Percentiles rank a stretch among this genome's conserved stretches.
These are phyloP conservation scores for Acacia concinna DNA, from an alignment of 331 rosid species.

Conservation along the genomic window DNA sequence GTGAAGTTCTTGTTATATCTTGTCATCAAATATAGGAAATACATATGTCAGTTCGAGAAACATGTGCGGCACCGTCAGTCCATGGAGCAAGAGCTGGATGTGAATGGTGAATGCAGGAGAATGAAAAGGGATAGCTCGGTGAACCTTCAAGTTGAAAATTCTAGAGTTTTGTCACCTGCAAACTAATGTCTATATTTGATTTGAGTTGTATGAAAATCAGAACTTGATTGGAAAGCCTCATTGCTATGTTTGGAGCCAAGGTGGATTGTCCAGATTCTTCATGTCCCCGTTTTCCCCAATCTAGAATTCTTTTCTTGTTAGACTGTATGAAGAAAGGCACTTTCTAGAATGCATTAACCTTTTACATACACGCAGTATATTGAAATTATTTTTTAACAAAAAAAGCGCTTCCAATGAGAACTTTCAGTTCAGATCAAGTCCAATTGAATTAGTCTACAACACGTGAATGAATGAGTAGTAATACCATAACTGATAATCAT, in stretches of 20 bases:
- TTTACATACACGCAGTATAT: neutral
- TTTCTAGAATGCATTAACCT: neutral
- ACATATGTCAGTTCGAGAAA: conserved; percentile 15
- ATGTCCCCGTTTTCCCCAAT: neutral
- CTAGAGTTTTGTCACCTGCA: neutral
- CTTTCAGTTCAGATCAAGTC: neutral
- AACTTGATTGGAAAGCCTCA: neutral
- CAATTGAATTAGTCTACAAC: neutral
- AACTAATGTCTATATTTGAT: neutral
- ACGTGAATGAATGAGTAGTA: conserved; percentile 19
- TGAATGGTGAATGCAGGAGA: neutral
- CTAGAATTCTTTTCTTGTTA: neutral
- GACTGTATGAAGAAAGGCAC: neutral
- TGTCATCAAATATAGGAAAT: conserved; percentile 45
- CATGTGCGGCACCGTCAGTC: conserved; percentile 21
- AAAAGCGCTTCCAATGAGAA: neutral
- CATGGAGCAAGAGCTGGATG: neutral
- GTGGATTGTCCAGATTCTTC: neutral
- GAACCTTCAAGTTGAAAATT: conserved; percentile 18
- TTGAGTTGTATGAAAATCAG: neutral
- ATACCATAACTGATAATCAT: conserved; percentile 10
- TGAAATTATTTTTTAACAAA: neutral
- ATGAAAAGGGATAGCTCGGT: conserved; percentile 8
- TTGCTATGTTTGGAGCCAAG: neutral
- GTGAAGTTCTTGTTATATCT: conserved; percentile 43